These are phyloP conservation scores for Lithohypha guttulata DNA, from an alignment of 2,329 filamentous ascomycete genomes.

Conservation along the genomic window DNA sequence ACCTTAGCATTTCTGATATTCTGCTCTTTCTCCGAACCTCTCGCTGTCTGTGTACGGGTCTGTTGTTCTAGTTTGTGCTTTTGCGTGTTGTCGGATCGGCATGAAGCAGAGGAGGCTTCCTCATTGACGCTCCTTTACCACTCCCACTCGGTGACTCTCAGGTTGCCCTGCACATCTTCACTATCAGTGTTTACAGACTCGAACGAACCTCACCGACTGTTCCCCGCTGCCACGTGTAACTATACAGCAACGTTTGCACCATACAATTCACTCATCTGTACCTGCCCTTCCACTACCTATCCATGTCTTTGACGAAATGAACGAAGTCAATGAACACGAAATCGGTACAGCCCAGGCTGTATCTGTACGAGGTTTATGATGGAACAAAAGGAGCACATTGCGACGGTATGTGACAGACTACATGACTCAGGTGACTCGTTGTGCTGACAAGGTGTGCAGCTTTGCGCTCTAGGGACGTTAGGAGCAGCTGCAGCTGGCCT, in stretches of 20 bases:
- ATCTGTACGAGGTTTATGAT: conserved; percentile 9
- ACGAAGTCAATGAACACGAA: conserved; percentile 8
- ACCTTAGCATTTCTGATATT: too few relatives aligned
- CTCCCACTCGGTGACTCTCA: too few relatives aligned
- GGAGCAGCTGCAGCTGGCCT: conserved; percentile 50
- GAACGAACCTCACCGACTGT: background rate
- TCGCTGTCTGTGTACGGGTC: conserved; percentile 7
- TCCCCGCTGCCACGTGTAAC: background rate
- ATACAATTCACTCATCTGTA: background rate
- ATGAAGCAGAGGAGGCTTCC: background rate
- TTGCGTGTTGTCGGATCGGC: conserved; percentile 3
- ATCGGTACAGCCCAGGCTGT: conserved; percentile 9
- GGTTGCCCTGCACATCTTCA: conserved; percentile 9
- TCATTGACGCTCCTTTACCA: conserved; percentile 7
- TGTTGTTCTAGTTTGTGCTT: conserved; percentile 3
- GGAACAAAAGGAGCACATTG: conserved; percentile 9
- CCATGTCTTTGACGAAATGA: conserved; percentile 9
- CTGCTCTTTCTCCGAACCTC: background rate
- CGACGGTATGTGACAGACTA: conserved; percentile 1
- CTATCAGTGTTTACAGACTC: conserved; percentile 1
- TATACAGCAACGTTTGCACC: background rate
- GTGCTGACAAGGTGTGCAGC: conserved; percentile 30
- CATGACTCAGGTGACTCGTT: background rate
- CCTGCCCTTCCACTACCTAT: background rate
- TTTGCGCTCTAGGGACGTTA: conserved; percentile 54